Conservation (phyloP, 2,329 filamentous ascomycete species). For the Ophiostoma novo-ulmi region DNA sequence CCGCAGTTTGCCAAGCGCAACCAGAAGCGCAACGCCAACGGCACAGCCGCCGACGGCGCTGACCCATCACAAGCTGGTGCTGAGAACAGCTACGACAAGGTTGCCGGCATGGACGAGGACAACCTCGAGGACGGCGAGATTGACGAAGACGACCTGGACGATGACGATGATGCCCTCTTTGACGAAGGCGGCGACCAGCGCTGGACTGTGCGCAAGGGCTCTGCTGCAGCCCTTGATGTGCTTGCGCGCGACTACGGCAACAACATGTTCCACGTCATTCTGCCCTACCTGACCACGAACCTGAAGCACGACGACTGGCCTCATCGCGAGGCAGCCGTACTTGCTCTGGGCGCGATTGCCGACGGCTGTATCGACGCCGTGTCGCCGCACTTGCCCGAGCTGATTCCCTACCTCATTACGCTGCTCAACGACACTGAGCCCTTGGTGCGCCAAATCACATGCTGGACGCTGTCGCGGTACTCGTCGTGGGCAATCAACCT, state of each 20-base stretch:
- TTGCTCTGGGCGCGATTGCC: conserved; percentile 89
- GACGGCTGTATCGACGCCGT: conserved; percentile 91
- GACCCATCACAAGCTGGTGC: conserved; percentile 39
- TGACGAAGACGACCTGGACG: conserved; percentile 66
- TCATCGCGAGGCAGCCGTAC: conserved; percentile 85
- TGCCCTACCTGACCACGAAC: conserved; percentile 88
- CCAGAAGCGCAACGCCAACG: conserved; percentile 53
- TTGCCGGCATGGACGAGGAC: conserved; percentile 56
- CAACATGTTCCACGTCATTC: conserved; percentile 81
- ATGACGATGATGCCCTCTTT: conserved; percentile 74
- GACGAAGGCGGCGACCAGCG: conserved; percentile 80
- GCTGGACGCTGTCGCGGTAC: conserved; percentile 93
- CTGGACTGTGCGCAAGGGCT: conserved; percentile 96
- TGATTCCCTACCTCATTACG: conserved; percentile 84
- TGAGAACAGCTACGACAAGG: conserved; percentile 48
- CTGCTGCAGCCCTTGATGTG: conserved; percentile 88
- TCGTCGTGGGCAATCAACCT: conserved; percentile 85
- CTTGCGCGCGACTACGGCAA: conserved; percentile 86
- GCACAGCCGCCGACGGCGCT: conserved; percentile 35
- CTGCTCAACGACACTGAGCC: conserved; percentile 80
- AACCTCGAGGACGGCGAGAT: conserved; percentile 24
- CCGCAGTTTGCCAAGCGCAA: conserved; percentile 77
- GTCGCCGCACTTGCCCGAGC: conserved; percentile 79
- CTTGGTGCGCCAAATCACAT: conserved; percentile 92
- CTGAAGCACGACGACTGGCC: conserved; percentile 86